Percentiles rank a stretch among this genome's conserved stretches.
These are phyloP conservation scores for Magnusiomyces suaveolens DNA, from an alignment of 1,139 yeast species.

Conservation along the genomic window DNA sequence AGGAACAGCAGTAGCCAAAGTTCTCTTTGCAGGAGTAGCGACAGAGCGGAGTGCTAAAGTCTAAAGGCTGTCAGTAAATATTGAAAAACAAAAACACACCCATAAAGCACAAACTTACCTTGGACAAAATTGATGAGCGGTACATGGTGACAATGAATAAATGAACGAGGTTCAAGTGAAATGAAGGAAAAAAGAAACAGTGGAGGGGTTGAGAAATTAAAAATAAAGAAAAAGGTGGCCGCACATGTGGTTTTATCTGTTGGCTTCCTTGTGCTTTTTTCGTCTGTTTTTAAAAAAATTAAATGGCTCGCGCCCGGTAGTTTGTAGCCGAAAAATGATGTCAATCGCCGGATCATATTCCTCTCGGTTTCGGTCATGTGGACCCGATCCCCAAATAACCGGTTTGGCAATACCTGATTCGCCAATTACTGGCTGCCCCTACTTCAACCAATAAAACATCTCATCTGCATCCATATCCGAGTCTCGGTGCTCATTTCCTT, in stretches of 20 bases:
- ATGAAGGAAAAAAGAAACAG: neutral
- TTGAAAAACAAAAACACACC: too few species aligned
- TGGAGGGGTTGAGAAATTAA: neutral
- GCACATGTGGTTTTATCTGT: neutral
- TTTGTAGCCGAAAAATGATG: too few species aligned
- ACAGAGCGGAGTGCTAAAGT: conserved; percentile 13
- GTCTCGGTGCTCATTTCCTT: too few species aligned
- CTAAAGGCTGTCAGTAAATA: neutral
- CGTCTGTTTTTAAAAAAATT: neutral
- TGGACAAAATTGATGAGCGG: neutral
- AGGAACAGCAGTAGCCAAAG: conserved; percentile 19
- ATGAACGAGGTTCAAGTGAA: neutral
- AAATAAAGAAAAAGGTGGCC: neutral
- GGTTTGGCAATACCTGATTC: too few species aligned
- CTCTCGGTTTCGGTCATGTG: too few species aligned
- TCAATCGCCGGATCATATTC: too few species aligned
- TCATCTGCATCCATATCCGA: too few species aligned
- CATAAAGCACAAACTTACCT: neutral
- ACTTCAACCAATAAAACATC: too few species aligned
- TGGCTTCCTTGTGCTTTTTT: neutral
- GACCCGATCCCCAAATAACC: too few species aligned
- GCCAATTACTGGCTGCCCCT: too few species aligned
- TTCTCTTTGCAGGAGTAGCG: conserved; percentile 19
- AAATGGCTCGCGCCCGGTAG: neutral
- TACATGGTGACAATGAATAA: neutral